A percentile compares a stretch with the other conserved stretches of the same genome.
phyloP scores from a whole-genome alignment of 108 stramenopile species.

The Discostella pseudostelligera region DNA sequence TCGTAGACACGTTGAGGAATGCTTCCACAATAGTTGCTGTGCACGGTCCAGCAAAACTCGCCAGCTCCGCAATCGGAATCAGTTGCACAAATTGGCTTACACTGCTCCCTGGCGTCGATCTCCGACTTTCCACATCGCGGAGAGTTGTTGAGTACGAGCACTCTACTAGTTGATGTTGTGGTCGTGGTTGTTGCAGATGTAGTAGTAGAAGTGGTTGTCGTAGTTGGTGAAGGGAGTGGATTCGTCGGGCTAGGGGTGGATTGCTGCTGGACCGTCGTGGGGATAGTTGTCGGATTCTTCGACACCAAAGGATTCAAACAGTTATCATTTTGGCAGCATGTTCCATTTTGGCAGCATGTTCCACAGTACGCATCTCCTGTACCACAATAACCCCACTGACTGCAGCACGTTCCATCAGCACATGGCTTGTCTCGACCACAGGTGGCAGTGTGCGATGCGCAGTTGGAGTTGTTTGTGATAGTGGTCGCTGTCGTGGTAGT shows the following conservation, averaged over 20 bases:
- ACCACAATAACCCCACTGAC: constrained; percentile 29
- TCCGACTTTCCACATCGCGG: constrained; percentile 26
- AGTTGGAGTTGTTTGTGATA: constrained; percentile 10
- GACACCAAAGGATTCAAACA: no score
- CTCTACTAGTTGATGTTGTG: neutral
- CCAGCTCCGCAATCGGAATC: constrained; percentile 23
- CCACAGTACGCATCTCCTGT: constrained; percentile 23
- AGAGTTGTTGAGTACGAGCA: constrained; percentile 9
- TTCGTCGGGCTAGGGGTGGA: neutral
- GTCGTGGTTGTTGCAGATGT: neutral
- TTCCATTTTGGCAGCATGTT: constrained; percentile 20
- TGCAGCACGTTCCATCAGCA: constrained; percentile 15
- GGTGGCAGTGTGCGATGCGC: constrained; percentile 11
- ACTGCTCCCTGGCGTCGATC: constrained; percentile 27
- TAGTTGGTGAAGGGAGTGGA: neutral
- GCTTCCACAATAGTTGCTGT: constrained; percentile 30
- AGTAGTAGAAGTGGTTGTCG: neutral
- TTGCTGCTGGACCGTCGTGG: no score
- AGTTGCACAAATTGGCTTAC: constrained; percentile 17
- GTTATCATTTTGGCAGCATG: neutral
- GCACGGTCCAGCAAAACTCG: constrained; percentile 19
- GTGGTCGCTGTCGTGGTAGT: constrained; percentile 11
- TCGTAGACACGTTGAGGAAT: constrained; percentile 20
- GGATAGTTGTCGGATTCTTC: neutral
- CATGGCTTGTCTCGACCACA: constrained; percentile 26